Evolutionary conservation across 176 grass and related monocot species (phyloP).

Genomic region (Themeda triandra): DNA sequence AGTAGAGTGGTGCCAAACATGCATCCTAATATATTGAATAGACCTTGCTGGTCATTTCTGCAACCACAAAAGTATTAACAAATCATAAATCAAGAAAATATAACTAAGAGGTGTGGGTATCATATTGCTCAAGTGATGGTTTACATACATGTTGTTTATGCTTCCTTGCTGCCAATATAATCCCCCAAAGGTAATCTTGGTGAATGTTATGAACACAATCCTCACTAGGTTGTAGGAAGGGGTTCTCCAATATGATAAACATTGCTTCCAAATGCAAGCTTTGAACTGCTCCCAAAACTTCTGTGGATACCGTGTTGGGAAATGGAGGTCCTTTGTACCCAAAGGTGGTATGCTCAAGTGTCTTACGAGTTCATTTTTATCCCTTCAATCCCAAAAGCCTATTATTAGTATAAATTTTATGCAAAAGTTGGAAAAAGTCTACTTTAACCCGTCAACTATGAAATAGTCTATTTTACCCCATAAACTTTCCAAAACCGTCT

Average conservation of each 20-base stretch:
- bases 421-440: no score
- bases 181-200: slow-evolving; percentile 21
- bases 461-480: no score
- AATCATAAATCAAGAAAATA: neutral
- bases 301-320: slow-evolving; percentile 57
- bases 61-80: neutral
- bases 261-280: slow-evolving; percentile 85
- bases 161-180: slow-evolving; percentile 61
- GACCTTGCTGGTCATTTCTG: slow-evolving; percentile 61
- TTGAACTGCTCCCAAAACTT: slow-evolving; percentile 59
- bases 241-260: slow-evolving; percentile 76
- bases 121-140: neutral
- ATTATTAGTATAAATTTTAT: neutral
- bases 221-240: slow-evolving; percentile 72
- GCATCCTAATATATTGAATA: slow-evolving; percentile 74
- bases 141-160: slow-evolving; percentile 55
- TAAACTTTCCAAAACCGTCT: no score
- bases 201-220: slow-evolving; percentile 30
- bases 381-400: slow-evolving; percentile 49
- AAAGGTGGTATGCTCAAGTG: slow-evolving; percentile 39
- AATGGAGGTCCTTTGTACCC: slow-evolving; percentile 44
- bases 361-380: slow-evolving; percentile 42
- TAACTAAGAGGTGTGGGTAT: neutral
- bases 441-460: no score
- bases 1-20: slow-evolving; percentile 50